phyloP scores from a whole-genome alignment of 257 asterid genomes.

The Solanum ossicruentum region DNA sequence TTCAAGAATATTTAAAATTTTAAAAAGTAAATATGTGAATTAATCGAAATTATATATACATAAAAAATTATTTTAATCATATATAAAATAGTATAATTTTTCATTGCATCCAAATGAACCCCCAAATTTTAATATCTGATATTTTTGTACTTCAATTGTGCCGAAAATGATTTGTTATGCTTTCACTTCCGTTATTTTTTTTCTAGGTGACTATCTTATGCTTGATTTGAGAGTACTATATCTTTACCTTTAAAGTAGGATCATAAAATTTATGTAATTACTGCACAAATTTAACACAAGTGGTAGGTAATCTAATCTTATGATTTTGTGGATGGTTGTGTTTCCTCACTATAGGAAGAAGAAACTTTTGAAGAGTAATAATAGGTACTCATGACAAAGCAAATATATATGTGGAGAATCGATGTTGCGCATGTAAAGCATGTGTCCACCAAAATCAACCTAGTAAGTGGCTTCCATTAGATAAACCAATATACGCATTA shows the following conservation, averaged over 20 bases:
- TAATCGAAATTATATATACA: too few relatives aligned
- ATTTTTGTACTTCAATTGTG: not conserved
- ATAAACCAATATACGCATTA: slow-evolving; percentile 14
- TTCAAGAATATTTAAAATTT: too few relatives aligned
- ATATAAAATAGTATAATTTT: too few relatives aligned
- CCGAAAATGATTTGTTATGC: not conserved
- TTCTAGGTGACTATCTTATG: too few relatives aligned
- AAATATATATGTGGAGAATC: slow-evolving; percentile 9
- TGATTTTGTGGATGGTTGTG: slow-evolving; percentile 1
- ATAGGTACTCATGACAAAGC: not conserved
- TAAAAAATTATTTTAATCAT: too few relatives aligned
- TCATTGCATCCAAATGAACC: too few relatives aligned
- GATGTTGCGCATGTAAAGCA: slow-evolving; percentile 11
- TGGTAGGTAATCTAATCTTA: not conserved
- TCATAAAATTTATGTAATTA: not conserved
- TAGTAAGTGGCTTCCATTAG: slow-evolving; percentile 30
- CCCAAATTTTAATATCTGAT: too few relatives aligned
- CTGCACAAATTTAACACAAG: not conserved
- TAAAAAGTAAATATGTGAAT: too few relatives aligned
- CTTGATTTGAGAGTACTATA: not conserved
- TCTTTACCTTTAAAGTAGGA: too few relatives aligned
- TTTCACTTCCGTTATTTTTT: too few relatives aligned
- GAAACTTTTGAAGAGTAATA: not conserved
- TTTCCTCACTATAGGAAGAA: slow-evolving; percentile 3
- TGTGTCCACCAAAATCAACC: slow-evolving; percentile 12